Percentiles rank a stretch among this genome's conserved stretches.
Evolutionary conservation across 805 yeast species (phyloP).

Genomic region (Tetrapisispora phaffii): DNA sequence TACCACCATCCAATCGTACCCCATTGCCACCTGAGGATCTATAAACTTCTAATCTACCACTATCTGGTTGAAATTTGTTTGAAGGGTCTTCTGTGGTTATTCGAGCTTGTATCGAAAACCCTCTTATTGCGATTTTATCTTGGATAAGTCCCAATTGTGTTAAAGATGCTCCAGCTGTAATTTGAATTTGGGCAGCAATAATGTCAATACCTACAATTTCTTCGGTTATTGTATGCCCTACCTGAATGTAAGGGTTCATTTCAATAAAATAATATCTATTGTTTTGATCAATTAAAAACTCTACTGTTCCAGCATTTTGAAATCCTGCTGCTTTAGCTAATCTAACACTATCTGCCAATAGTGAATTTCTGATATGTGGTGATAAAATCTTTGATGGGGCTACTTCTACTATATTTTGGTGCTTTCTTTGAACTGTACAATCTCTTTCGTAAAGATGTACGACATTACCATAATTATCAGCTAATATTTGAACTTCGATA

Average conservation of each 20-base stretch:
- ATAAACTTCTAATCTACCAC: slow-evolving; percentile 94
- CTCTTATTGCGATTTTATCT: slow-evolving; percentile 88
- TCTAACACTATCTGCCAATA: slow-evolving; percentile 84
- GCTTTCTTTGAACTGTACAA: slow-evolving; percentile 97
- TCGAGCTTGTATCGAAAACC: slow-evolving; percentile 98
- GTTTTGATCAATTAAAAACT: slow-evolving; percentile 82
- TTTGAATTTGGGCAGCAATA: slow-evolving; percentile 97
- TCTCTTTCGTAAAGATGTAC: slow-evolving; percentile 93
- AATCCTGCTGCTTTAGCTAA: slow-evolving; percentile 79
- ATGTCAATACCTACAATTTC: slow-evolving; percentile 95
- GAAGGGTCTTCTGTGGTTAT: slow-evolving; percentile 96
- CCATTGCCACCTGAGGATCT: slow-evolving; percentile 98
- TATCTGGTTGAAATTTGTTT: slow-evolving; percentile 93
- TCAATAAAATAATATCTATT: slow-evolving; percentile 94
- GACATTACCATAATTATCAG: slow-evolving; percentile 86
- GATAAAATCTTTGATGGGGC: slow-evolving; percentile 94
- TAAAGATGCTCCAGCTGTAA: slow-evolving; percentile 93
- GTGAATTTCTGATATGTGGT: slow-evolving; percentile 71
- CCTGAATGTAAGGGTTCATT: slow-evolving; percentile 94
- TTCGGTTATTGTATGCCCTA: slow-evolving; percentile 95
- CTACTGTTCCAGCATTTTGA: slow-evolving; percentile 96
- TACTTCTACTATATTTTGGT: slow-evolving; percentile 94
- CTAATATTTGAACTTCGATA: slow-evolving; percentile 90
- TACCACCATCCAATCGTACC: slow-evolving; percentile 95
- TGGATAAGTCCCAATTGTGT: slow-evolving; percentile 83